Evolutionary conservation across 768 basidiomycete genomes (phyloP).

Genomic region (Mycena haematopus): DNA sequence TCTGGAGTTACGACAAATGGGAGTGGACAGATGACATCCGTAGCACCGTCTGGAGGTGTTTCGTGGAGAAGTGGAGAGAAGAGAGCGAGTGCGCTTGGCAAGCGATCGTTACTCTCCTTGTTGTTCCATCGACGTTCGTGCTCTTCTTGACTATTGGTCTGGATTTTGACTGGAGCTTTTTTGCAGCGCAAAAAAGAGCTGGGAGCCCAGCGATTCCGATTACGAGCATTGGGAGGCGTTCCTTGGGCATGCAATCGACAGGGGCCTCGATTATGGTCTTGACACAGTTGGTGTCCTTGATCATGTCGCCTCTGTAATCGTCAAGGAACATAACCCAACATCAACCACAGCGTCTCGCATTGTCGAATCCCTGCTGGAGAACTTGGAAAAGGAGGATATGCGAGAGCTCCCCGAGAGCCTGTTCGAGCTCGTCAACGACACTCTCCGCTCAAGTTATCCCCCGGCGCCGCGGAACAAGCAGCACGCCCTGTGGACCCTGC

Average conservation of each 20-base stretch:
- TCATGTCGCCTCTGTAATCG: constrained; percentile 56
- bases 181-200: constrained; percentile 45
- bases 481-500: constrained; percentile 66
- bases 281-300: constrained; percentile 62
- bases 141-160: constrained; percentile 6
- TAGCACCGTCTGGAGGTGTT: constrained; percentile 62
- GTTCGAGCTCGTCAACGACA: constrained; percentile 65
- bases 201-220: constrained; percentile 63
- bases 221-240: constrained; percentile 65
- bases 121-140: constrained; percentile 68
- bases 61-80: constrained; percentile 61
- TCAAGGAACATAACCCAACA: constrained; percentile 45
- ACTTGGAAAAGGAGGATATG: constrained; percentile 56
- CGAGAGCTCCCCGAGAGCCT: constrained; percentile 60
- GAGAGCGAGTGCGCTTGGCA: constrained; percentile 58
- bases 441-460: constrained; percentile 68
- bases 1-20: constrained; percentile 53
- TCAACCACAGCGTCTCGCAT: constrained; percentile 56
- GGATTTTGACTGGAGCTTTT: constrained; percentile 15
- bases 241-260: constrained; percentile 55
- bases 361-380: constrained; percentile 65
- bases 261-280: constrained; percentile 65
- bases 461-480: constrained; percentile 61
- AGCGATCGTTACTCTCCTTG: constrained; percentile 57
- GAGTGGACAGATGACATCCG: constrained; percentile 49